Conservation (phyloP, 2,329 filamentous ascomycete genomes). For the Aspergillus brasiliensis region DNA sequence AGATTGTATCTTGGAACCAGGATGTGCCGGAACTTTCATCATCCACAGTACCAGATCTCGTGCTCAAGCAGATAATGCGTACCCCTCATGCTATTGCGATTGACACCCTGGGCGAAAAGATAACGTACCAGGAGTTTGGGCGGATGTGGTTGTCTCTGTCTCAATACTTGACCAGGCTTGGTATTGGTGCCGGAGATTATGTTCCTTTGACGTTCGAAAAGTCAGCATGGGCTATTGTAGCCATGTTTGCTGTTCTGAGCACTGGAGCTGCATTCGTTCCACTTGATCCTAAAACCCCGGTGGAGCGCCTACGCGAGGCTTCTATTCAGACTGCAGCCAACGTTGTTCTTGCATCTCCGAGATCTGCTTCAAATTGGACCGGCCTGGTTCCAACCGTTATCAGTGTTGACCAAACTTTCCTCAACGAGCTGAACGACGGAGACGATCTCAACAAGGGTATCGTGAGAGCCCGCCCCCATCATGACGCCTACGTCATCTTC, state of each 20-base stretch:
- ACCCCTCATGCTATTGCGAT: neutral
- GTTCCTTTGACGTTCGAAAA: slow-evolving; percentile 34
- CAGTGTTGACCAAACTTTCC: slow-evolving; percentile 66
- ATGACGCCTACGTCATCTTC: slow-evolving; percentile 69
- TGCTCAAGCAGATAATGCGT: neutral
- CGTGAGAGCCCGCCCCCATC: slow-evolving; percentile 5
- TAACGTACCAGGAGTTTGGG: neutral
- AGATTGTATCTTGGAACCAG: neutral
- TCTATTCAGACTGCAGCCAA: slow-evolving; percentile 22
- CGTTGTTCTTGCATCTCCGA: slow-evolving; percentile 17
- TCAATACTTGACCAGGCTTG: slow-evolving; percentile 20
- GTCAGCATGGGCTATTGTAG: slow-evolving; percentile 31
- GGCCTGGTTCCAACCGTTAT: slow-evolving; percentile 44
- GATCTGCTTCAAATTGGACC: slow-evolving; percentile 1
- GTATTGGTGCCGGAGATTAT: slow-evolving; percentile 28
- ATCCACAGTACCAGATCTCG: neutral
- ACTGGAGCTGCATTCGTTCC: slow-evolving; percentile 33
- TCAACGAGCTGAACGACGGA: neutral
- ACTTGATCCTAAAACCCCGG: slow-evolving; percentile 33
- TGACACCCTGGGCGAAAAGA: neutral
- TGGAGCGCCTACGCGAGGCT: slow-evolving; percentile 22
- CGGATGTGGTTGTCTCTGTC: neutral
- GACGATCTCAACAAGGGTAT: neutral
- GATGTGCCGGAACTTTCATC: neutral
- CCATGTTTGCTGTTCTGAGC: slow-evolving; percentile 34